Evolutionary conservation across 169 alveolate genomes (phyloP), one percentile per base, ranked within the genome.

Genomic region (Plasmodium gonderi): DNA sequence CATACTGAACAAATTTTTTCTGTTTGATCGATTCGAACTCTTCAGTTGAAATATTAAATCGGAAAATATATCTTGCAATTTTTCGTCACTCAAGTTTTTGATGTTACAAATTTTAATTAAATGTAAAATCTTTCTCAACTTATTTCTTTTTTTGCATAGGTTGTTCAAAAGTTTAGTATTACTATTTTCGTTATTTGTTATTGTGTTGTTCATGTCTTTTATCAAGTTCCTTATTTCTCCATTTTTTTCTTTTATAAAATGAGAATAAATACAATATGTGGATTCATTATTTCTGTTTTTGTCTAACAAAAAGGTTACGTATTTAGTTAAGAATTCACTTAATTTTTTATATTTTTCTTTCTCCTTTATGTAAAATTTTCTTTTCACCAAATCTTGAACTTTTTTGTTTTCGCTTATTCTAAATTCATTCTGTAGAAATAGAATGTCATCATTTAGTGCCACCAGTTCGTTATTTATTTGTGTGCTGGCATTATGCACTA

Each of bases 401-500:
- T 40, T 42, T 1, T 75, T 87, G 68, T 75, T 38, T 42, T 87
- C 44, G 12, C 40, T 60, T 78, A 77, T 45, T 0, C 47, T 42
- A 29, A 75, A 51, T 65, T 40, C 49, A 14, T 51, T 77, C 20
- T 87, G 45, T 26, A 87, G 17, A 60, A 36, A 87, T n/a, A 29
- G 20, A 38, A 87, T 87, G 47, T 87, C 93, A 31, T 87, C 87
- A 26, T 23, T 49, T 29, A 85, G 31, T 75, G 77, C 89, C 14
- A 36, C 33, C 47, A 85, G 40, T 75, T 85, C 92, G 51, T 51
- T 75, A 23, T 31, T 85, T 67, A 85, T 23, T 33, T 85, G 83
- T 8, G 78, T 76, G 11, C 47, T 85, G 38, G 80, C 92, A 85
- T 85, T 76, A 45, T 85, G 87, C 8, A 51, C 80, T 74, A 85